Conservation (phyloP, 1,139 yeast species). For the Pichia terricola region DNA sequence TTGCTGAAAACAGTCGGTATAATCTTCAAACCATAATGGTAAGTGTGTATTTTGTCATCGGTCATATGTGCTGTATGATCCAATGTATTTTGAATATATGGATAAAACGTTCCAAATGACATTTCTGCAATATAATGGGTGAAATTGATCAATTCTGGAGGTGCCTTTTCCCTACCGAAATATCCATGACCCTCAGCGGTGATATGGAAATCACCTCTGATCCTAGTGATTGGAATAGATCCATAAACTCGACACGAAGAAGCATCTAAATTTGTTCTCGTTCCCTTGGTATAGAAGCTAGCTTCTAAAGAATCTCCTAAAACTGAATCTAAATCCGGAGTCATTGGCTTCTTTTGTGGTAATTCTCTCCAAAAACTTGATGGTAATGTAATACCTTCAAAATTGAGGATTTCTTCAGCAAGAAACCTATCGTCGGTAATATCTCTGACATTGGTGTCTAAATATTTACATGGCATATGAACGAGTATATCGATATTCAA, state of each 20-base stretch:
- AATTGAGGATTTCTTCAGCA: slow-evolving; percentile 66
- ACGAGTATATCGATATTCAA: slow-evolving; percentile 75
- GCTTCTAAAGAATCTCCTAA: slow-evolving; percentile 58
- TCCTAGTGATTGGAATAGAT: slow-evolving; percentile 75
- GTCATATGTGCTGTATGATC: slow-evolving; percentile 63
- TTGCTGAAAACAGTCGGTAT: slow-evolving; percentile 76
- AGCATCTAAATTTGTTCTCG: slow-evolving; percentile 37
- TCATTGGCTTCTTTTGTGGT: slow-evolving; percentile 36
- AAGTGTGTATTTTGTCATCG: slow-evolving; percentile 30
- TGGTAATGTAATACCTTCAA: slow-evolving; percentile 56
- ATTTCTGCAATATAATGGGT: slow-evolving; percentile 80
- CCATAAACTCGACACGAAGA: slow-evolving; percentile 91
- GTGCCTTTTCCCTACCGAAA: slow-evolving; percentile 35
- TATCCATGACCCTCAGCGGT: slow-evolving; percentile 69
- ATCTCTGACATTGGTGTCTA: slow-evolving; percentile 74
- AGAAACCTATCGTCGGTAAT: slow-evolving; percentile 65
- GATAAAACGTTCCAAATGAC: slow-evolving; percentile 86
- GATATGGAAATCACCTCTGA: slow-evolving; percentile 76
- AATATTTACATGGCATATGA: slow-evolving; percentile 71
- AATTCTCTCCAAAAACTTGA: slow-evolving; percentile 29
- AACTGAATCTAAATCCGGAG: slow-evolving; percentile 60
- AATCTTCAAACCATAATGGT: slow-evolving; percentile 62
- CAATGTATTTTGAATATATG: slow-evolving; percentile 76
- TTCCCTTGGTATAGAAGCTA: slow-evolving; percentile 40
- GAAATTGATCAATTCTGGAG: slow-evolving; percentile 52